Percentiles rank a stretch among this genome's conserved stretches.
Evolutionary conservation across 1,284 basidiomycete species (phyloP).

Genomic region (Moesziomyces globuligerus): DNA sequence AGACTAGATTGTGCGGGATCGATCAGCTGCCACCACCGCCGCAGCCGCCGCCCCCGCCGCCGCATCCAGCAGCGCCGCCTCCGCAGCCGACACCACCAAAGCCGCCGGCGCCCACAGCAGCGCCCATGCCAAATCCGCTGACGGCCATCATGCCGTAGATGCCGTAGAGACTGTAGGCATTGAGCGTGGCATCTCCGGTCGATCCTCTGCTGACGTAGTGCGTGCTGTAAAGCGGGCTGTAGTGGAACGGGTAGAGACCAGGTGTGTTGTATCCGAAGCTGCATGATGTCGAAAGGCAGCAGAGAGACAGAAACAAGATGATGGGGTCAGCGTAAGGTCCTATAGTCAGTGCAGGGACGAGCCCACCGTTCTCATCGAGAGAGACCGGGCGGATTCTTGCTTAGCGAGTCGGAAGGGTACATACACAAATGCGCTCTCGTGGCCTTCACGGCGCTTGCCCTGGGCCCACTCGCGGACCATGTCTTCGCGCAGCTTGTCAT

Average conservation of each 20-base stretch:
- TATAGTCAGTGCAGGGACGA: too few relatives aligned
- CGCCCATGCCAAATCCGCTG: conserved; percentile 13
- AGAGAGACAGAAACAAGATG: not conserved
- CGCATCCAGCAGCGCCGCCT: conserved; percentile 16
- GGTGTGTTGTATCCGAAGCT: conserved; percentile 42
- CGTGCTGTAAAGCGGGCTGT: conserved; percentile 27
- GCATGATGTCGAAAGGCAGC: not conserved
- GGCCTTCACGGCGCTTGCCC: conserved; percentile 42
- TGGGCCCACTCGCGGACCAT: conserved; percentile 38
- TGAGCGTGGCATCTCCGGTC: conserved; percentile 20
- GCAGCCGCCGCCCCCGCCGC: conserved; percentile 13
- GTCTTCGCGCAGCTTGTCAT: conserved; percentile 29
- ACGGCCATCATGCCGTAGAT: conserved; percentile 32
- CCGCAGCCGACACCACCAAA: conserved; percentile 9
- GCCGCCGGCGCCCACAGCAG: conserved; percentile 9
- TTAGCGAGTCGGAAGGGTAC: conserved; percentile 2
- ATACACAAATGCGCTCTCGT: conserved; percentile 44
- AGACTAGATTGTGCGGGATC: too few relatives aligned
- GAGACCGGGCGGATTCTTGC: not conserved
- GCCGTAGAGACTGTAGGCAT: conserved; percentile 35
- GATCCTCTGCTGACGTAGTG: conserved; percentile 28
- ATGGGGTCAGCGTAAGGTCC: conserved; percentile 1
- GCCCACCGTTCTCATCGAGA: too few relatives aligned
- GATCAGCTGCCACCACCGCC: too few relatives aligned
- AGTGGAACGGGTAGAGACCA: conserved; percentile 41